Evolutionary conservation across 2,329 filamentous ascomycete genomes (phyloP), one percentile per base, ranked within the genome.

Genomic region (Cladophialophora carrionii): DNA sequence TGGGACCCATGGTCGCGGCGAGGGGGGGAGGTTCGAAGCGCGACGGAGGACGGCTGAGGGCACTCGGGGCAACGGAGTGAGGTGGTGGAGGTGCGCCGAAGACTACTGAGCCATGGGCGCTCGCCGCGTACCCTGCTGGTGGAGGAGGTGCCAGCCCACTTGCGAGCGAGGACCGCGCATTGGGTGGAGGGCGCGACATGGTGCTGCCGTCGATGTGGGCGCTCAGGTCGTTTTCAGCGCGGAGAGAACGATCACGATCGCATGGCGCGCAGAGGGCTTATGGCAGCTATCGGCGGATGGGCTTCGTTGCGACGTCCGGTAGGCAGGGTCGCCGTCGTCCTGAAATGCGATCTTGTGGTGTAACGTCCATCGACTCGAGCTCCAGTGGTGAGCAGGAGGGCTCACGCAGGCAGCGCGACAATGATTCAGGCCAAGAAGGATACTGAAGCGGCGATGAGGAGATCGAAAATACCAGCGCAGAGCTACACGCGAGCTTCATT

Each of bases 11-110:
- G 1, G 70, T 72, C 41, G 70, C 57, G 52, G 61, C 62, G 20
- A 72, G 58, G 12, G 70, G 69, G 49, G 69, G 70, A 14, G 70
- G 70, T 49, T 72, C 70, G 24, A 67, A 32, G n/a, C 70, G 69
- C 29, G 64, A 68, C 12, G 61, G 67, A 34, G 68, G 66, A 24
- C 66, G 57, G 41, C 64, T 67, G 4, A 60, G n/a, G 14, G 48
- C 32, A 24, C 43, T 60, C 10, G 64, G 59, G 8, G 62, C 69
- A 5, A 43, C 55, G 26, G 62, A 64, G 54, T 59, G 22, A 9
- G 66, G 66, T 26, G 62, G 66, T 51, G 65, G 62, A 17, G 63
- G 65, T 8, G 61, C 52, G 48, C 48, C 48, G 29, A 64, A 63
- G 22, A 68, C 53, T 22, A 37, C 61, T 32, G 67, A 70, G 34